Base-by-base conservation (phyloP, 176 grass and related monocot genomes). In the Oryza officinalis region DNA sequence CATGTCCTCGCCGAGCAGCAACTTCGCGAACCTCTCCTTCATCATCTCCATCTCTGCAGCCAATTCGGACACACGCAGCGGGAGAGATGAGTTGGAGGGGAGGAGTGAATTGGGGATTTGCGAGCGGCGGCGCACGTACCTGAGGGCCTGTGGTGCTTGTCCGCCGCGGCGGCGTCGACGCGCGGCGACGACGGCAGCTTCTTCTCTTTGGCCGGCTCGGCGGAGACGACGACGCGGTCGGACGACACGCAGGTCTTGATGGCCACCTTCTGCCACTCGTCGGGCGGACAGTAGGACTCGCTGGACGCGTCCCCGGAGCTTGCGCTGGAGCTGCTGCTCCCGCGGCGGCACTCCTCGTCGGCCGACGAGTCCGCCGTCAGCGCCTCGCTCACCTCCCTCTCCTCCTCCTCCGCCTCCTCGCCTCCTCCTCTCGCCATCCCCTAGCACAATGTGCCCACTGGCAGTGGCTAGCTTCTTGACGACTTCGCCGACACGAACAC, bases 1-100 rank as follows among this genome's bases (percentile, higher is more conserved):
- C 96, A 99, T 99, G 86, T 99, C 96, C 85, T 99, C 96, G 45
- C 96, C 96, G 8, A 99, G 87, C 45, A 99, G 71, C 85, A 99
- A 84, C 86, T 99, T 99, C 4, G 96, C 79, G 67, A 99, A 96
- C 69, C 89, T 75, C 89, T 99, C 96, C 86, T 96, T 99, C 96
- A 96, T 99, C 91, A 96, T 90, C 87, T 92, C 96, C 71, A 86
- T 80, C 71, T 99, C 96, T 99, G 67, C 47, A 13, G 27, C 1
- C 31, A 68, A 30, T 18, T 65, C 35, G 4, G 26, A 27, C 9
- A 43, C 0, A 2, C 25, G 13, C 43, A 61, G 69, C 64, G 47
- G 61, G 8, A 44, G 38, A 75, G 57, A n/a, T 46, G 80, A 63
- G 4, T 49, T 49, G 13, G 46, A 49, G 13, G 14, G 46, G 14